phyloP scores from a whole-genome alignment of 2,329 filamentous ascomycete genomes.

The Claviceps arundinis region DNA sequence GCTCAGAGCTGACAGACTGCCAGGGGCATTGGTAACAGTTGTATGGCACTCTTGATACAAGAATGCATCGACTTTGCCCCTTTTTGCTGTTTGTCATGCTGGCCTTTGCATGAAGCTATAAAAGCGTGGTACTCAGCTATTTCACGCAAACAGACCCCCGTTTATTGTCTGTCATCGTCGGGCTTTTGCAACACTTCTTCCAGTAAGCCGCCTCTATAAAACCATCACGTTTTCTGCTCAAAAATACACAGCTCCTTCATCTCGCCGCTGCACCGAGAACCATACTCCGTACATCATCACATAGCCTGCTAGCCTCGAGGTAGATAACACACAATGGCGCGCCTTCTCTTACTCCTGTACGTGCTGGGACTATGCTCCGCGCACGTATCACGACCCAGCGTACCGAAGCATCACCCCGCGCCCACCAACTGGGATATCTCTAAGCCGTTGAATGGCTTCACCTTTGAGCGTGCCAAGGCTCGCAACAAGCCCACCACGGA shows the following conservation, averaged over 20 bases:
- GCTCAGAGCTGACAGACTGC: not conserved
- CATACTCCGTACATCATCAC: too few species aligned
- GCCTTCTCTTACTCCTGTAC: not conserved
- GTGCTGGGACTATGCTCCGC: slow-evolving; percentile 6
- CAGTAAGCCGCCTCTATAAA: not conserved
- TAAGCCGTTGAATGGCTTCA: slow-evolving; percentile 24
- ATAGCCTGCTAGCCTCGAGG: too few species aligned
- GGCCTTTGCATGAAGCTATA: too few species aligned
- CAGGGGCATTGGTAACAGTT: not conserved
- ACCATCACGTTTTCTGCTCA: not conserved
- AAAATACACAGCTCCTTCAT: too few species aligned
- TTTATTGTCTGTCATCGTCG: not conserved
- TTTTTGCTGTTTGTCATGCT: not conserved
- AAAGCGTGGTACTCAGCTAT: too few species aligned
- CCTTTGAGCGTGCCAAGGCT: slow-evolving; percentile 22
- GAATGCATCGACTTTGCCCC: not conserved
- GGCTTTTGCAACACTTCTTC: not conserved
- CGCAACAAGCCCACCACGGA: slow-evolving; percentile 15
- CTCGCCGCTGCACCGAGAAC: too few species aligned
- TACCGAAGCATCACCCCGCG: not conserved
- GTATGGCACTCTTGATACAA: not conserved
- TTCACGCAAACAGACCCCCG: not conserved
- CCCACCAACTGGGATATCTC: slow-evolving; percentile 18
- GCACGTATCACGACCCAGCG: not conserved
- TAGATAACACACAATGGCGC: not conserved